Evolutionary conservation across 2,329 filamentous ascomycete species (phyloP).

Genomic region (Pochonia chlamydosporia): DNA sequence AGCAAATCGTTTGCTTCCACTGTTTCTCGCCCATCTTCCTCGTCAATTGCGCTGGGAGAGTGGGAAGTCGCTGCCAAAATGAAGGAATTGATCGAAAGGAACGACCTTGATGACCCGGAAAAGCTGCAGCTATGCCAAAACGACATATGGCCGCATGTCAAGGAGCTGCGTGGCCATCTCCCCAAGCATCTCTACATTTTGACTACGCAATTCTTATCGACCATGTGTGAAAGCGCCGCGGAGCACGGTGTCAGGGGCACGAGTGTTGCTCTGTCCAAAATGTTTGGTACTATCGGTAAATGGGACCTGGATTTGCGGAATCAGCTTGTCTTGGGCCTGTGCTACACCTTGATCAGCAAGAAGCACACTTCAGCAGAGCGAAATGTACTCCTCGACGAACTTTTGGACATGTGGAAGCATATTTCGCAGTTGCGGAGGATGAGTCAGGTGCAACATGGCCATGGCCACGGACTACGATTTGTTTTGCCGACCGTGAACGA

Average conservation of each 20-base stretch:
- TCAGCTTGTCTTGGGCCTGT: constrained; percentile 26
- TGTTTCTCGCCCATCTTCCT: neutral
- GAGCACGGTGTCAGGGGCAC: constrained; percentile 11
- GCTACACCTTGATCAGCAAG: constrained; percentile 15
- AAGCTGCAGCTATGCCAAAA: constrained; percentile 19
- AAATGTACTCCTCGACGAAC: constrained; percentile 18
- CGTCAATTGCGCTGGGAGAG: constrained; percentile 15
- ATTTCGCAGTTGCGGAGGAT: constrained; percentile 27
- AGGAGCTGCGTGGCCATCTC: constrained; percentile 18
- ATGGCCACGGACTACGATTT: constrained; percentile 18
- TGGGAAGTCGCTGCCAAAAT: constrained; percentile 25
- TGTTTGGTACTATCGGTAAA: constrained; percentile 19
- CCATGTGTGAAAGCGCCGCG: constrained; percentile 12
- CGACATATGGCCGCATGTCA: constrained; percentile 25
- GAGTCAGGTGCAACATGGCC: constrained; percentile 15
- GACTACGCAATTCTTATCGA: constrained; percentile 16
- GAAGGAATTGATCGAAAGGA: constrained; percentile 17
- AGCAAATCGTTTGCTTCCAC: neutral
- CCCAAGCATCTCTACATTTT: constrained; percentile 21
- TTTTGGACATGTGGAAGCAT: constrained; percentile 30
- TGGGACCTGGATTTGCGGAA: constrained; percentile 21
- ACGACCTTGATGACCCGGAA: constrained; percentile 7
- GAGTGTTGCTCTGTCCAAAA: constrained; percentile 20
- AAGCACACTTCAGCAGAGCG: constrained; percentile 12
- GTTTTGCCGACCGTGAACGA: constrained; percentile 24